Evolutionary conservation across 805 yeast species (phyloP), one percentile per base, ranked within the genome.

Genomic region (Candida tibetensis): DNA sequence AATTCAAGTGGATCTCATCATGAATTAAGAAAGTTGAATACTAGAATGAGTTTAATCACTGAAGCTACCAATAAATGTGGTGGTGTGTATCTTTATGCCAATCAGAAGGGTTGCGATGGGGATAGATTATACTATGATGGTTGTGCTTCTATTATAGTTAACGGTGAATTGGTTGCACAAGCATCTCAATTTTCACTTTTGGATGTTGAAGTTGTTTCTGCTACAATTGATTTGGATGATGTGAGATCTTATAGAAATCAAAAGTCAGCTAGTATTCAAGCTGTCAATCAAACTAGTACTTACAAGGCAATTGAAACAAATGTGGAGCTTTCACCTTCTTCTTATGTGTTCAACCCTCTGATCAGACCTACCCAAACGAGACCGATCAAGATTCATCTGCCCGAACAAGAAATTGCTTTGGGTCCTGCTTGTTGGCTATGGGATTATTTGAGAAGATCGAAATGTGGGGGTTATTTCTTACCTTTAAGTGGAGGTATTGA

Each of bases 371-470:
- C 93, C 0, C 53, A 55, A 15, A 53, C 74, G 1, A 57, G 62
- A 16, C 69, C 66, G 4, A 71, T 83, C 30, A 72, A 71, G 27
- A 83, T 84, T 52, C 95, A 85, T 61, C 55, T 69, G 2, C 96
- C 99, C 2, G 95, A 90, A 54, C 97, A 93, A 63, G 99, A 93
- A 62, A 91, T 93, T 48, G 97, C 98, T 1, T 69, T 86, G 30
- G 99, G 99, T 0, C 99, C 99, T 0, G 99, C 99, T 0, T 93
- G 99, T 60, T 93, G 99, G 99, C 63, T 93, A 46, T 93, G 99
- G 99, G 99, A 93, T 61, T 93, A 93, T 55, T 72, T 93, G 41
- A 77, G 99, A 59, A 76, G 99, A 47, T 87, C 95, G 49, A 79
- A 78, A 48, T 85, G 93, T 36, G 87, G 89, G 0, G 99, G 99